phyloP scores from a whole-genome alignment of 176 grass and related monocot genomes.

The Thinopyrum elongatum region DNA sequence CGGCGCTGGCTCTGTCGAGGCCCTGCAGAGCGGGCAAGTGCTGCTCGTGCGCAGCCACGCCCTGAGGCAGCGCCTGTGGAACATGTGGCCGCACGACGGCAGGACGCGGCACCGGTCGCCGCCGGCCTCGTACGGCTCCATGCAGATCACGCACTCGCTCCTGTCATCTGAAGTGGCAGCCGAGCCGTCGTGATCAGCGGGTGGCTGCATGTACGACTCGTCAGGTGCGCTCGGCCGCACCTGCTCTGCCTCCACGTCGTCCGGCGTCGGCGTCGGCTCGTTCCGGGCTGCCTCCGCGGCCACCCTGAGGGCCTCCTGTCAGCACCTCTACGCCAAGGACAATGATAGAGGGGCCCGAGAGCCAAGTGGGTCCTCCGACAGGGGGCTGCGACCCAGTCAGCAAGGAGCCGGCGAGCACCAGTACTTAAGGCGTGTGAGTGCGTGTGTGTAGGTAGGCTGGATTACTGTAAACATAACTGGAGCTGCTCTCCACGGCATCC shows the following conservation, averaged over 20 bases:
- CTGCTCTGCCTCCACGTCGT: no score
- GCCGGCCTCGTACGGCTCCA: conserved; percentile 9
- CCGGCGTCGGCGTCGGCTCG: no score
- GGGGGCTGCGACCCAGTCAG: no score
- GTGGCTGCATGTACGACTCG: not conserved
- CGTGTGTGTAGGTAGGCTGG: no score
- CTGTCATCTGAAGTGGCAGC: not conserved
- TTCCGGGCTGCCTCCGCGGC: not conserved
- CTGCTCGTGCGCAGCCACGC: not conserved
- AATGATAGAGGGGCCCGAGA: no score
- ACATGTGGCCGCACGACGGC: not conserved
- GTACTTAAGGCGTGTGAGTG: no score
- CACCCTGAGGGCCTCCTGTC: not conserved
- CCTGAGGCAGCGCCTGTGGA: not conserved
- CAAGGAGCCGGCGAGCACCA: no score
- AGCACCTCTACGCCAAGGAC: no score
- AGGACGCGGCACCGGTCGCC: not conserved
- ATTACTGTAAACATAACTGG: no score
- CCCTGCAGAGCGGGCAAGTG: conserved; percentile 13
- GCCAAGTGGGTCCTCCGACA: no score
- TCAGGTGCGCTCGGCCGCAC: no score
- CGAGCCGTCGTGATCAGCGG: not conserved
- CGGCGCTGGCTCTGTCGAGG: not conserved
- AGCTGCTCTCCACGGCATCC: no score
- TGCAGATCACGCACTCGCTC: conserved; percentile 2